Percentiles rank a stretch among this genome's conserved stretches.
These are phyloP conservation scores for Lactarius hengduanensis DNA, from an alignment of 768 basidiomycete genomes.

Conservation along the genomic window DNA sequence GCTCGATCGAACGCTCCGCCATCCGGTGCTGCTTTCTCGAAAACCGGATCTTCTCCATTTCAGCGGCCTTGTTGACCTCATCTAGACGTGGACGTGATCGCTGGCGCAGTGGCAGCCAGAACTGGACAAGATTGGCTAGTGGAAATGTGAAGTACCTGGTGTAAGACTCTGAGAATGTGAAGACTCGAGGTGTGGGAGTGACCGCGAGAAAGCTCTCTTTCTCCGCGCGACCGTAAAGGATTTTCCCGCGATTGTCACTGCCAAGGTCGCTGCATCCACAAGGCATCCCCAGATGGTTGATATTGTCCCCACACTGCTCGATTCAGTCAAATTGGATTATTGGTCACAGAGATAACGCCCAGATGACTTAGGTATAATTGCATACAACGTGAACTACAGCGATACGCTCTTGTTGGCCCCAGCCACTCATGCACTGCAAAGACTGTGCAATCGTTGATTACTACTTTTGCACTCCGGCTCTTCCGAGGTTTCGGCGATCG, in stretches of 20 bases:
- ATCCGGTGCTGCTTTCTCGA: background rate
- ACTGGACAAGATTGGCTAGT: background rate
- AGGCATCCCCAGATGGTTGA: background rate
- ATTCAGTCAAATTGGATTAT: background rate
- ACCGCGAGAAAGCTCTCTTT: background rate
- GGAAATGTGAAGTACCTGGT: background rate
- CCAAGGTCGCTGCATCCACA: too few relatives aligned
- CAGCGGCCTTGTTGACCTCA: background rate
- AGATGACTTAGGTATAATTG: background rate
- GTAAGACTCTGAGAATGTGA: background rate
- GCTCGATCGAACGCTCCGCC: background rate
- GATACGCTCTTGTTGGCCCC: background rate
- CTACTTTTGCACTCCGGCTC: too few relatives aligned
- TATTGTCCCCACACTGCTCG: background rate
- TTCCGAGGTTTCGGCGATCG: background rate
- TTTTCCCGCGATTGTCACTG: background rate
- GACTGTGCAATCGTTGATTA: background rate
- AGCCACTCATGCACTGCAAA: too few relatives aligned
- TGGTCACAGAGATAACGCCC: background rate
- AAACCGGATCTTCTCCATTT: background rate
- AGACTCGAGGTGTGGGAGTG: background rate
- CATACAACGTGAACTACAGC: background rate
- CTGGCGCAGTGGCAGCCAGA: background rate
- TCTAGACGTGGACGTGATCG: background rate
- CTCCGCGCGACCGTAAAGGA: background rate